A percentile compares a stretch with the other conserved stretches of the same genome.
Evolutionary conservation across 805 yeast species (phyloP).

Genomic region (Komagataella ulmi): DNA sequence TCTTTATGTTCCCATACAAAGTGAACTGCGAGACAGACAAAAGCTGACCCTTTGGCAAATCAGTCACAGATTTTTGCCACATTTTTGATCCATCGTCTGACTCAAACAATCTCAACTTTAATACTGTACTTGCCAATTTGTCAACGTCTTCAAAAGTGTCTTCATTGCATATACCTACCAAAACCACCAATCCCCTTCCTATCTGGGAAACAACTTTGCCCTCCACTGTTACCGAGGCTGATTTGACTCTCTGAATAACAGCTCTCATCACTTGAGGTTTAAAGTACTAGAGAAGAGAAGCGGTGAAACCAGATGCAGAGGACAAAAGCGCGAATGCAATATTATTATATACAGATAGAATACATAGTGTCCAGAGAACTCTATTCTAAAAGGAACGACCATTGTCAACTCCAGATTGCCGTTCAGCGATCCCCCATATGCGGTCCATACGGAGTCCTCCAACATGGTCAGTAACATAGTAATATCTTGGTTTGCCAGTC

Average conservation of each 20-base stretch:
- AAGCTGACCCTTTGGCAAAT: slow-evolving; percentile 49
- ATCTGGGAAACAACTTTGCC: slow-evolving; percentile 60
- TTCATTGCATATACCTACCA: slow-evolving; percentile 72
- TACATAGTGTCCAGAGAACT: background rate
- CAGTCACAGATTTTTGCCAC: slow-evolving; percentile 65
- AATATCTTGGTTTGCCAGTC: slow-evolving; percentile 22
- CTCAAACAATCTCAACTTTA: slow-evolving; percentile 62
- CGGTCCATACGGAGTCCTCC: slow-evolving; percentile 82
- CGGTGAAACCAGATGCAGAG: too few species aligned
- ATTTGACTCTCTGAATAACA: slow-evolving; percentile 80
- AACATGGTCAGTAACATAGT: slow-evolving; percentile 55
- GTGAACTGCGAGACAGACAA: slow-evolving; percentile 91
- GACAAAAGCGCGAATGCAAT: background rate
- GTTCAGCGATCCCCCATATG: slow-evolving; percentile 72
- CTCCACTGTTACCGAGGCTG: slow-evolving; percentile 84
- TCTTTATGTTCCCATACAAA: slow-evolving; percentile 67
- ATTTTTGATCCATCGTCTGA: slow-evolving; percentile 28
- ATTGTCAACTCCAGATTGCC: slow-evolving; percentile 49
- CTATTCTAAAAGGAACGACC: slow-evolving; percentile 33
- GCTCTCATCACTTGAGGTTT: slow-evolving; percentile 54
- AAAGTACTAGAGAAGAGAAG: background rate
- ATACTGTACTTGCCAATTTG: slow-evolving; percentile 53
- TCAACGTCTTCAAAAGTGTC: slow-evolving; percentile 69
- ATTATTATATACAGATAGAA: background rate
- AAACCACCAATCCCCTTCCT: slow-evolving; percentile 57